These are phyloP conservation scores for Stropharia rugosoannulata DNA, from an alignment of 768 basidiomycete genomes.

Conservation along the genomic window DNA sequence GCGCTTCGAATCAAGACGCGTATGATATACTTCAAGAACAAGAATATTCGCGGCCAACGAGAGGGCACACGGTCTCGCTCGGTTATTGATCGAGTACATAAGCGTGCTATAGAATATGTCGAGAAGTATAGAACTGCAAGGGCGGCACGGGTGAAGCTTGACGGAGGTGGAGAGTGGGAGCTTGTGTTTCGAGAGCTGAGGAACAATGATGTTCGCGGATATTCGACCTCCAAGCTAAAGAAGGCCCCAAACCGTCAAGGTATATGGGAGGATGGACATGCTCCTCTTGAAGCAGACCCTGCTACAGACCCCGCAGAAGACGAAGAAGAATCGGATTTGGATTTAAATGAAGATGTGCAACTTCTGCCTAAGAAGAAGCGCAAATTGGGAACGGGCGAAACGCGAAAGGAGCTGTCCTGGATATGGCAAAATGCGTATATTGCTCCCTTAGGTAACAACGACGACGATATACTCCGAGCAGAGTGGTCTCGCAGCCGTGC, in stretches of 20 bases:
- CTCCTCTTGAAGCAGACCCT: background rate
- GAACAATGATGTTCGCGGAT: background rate
- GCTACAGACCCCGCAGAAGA: background rate
- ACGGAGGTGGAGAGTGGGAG: slow-evolving; percentile 17
- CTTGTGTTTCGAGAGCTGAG: slow-evolving; percentile 8
- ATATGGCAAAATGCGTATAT: too few relatives aligned
- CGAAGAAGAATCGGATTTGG: background rate
- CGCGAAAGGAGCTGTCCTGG: too few relatives aligned
- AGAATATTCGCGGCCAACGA: slow-evolving; percentile 21
- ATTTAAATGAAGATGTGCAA: background rate
- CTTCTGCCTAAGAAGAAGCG: too few relatives aligned
- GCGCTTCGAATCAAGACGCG: slow-evolving; percentile 18
- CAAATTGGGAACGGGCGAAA: too few relatives aligned
- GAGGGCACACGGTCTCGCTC: slow-evolving; percentile 18
- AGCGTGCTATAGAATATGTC: slow-evolving; percentile 1
- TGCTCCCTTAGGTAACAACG: too few relatives aligned
- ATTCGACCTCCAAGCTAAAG: too few relatives aligned
- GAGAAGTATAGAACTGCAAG: slow-evolving; percentile 17
- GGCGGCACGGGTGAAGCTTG: slow-evolving; percentile 8
- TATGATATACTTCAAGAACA: slow-evolving; percentile 19
- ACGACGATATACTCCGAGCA: too few relatives aligned
- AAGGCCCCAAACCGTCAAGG: background rate
- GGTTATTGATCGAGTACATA: slow-evolving; percentile 19
- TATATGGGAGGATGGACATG: background rate
- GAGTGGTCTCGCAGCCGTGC: too few relatives aligned